Evolutionary conservation across 768 basidiomycete species (phyloP), one percentile per base, ranked within the genome.

Genomic region (Paxillus ammoniavirescens): DNA sequence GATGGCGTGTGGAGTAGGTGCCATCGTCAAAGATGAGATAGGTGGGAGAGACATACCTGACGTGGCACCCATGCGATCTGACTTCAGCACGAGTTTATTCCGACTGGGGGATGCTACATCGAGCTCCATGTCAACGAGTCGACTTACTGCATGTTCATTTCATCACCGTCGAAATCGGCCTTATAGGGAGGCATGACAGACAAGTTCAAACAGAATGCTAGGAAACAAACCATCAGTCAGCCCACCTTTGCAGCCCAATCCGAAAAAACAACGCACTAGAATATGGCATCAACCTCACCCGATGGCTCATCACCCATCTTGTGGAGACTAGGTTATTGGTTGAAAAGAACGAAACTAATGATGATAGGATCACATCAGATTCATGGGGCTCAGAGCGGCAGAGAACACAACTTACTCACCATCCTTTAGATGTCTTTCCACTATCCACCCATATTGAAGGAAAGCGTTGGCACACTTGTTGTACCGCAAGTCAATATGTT

Each of bases 271-370:
- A 81, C 93, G 70, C 64, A 95, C 93, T 98, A 18, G 95, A 98
- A 73, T 98, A 98, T 12, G 92, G 91, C 94, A 98, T 97, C 55
- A 98, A 75, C 65, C 90, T 93, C 30, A 98, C 91, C 35, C 95
- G 86, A 75, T 98, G 97, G 71, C 91, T 91, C 97, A 98, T 98
- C 97, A 79, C 93, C 96, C 97, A 98, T 98, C 73, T 99, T 99
- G 72, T 99, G 97, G 71, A 98, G 73, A 81, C 87, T 91, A 10
- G 97, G 97, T 68, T 99, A 97, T 49, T 97, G 94, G 71, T 99
- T 98, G 77, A 99, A 98, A 49, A 99, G 75, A 53, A 70, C 60
- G 46, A 65, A 59, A 23, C 59, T 61, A 7, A 23, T 0, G 62
- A 40, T 40, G 15, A 7, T 60, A 28, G 37, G 44, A 30, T 1